These are phyloP conservation scores for Colletotrichum liaoningense DNA, from an alignment of 2,329 filamentous ascomycete genomes.

Conservation along the genomic window DNA sequence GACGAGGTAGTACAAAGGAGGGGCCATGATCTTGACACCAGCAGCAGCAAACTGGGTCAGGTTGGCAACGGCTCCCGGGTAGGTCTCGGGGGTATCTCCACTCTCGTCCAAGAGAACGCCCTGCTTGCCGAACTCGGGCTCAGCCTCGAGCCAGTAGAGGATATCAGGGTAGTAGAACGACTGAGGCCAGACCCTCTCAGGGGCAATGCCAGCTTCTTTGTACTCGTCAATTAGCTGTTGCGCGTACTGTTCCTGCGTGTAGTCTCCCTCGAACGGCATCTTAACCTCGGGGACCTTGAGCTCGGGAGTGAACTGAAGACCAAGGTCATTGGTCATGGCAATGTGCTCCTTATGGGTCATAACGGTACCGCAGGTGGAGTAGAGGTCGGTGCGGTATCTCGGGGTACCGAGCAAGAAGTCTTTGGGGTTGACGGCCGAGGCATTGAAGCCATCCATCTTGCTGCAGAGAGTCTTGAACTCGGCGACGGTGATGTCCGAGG, in stretches of 20 bases:
- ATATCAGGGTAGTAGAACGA: constrained; percentile 74
- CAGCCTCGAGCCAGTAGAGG: constrained; percentile 73
- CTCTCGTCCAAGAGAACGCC: constrained; percentile 74
- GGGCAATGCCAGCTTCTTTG: constrained; percentile 61
- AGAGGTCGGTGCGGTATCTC: constrained; percentile 73
- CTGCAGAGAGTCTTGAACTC: constrained; percentile 77
- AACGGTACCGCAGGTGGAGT: constrained; percentile 72
- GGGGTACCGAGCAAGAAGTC: constrained; percentile 71
- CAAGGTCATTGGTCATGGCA: constrained; percentile 65
- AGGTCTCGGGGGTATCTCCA: constrained; percentile 63
- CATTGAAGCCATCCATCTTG: constrained; percentile 76
- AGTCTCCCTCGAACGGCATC: constrained; percentile 75
- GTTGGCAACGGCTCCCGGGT: constrained; percentile 65
- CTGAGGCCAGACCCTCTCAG: constrained; percentile 70
- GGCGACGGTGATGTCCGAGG: constrained; percentile 74
- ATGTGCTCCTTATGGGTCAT: constrained; percentile 73
- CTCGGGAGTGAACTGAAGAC: constrained; percentile 74
- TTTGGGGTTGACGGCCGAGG: constrained; percentile 65
- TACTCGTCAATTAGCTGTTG: constrained; percentile 75
- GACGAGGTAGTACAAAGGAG: constrained; percentile 72
- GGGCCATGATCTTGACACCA: constrained; percentile 72
- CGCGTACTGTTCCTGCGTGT: constrained; percentile 73
- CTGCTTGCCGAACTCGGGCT: constrained; percentile 70
- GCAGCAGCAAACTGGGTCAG: constrained; percentile 65
- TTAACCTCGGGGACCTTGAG: constrained; percentile 75